A percentile compares a stretch with the other conserved stretches of the same genome.
phyloP scores from a whole-genome alignment of 2,329 filamentous ascomycete species.

The Pestalotiopsis sp. region DNA sequence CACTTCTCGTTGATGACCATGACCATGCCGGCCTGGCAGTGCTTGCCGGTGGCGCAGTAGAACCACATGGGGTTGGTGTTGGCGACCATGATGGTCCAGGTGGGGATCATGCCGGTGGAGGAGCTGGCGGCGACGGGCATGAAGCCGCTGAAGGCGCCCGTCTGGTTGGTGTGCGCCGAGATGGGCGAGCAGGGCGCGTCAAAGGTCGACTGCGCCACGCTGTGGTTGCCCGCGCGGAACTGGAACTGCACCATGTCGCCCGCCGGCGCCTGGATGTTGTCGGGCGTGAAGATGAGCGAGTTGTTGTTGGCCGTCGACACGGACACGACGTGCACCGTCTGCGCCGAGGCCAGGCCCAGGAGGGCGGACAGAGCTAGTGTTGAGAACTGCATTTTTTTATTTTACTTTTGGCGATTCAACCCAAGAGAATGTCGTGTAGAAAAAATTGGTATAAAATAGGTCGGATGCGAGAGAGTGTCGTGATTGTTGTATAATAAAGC shows the following conservation, averaged over 20 bases:
- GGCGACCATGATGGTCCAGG: constrained; percentile 73
- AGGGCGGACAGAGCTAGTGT: constrained; percentile 51
- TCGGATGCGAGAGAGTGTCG: constrained; percentile 7
- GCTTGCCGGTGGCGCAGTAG: constrained; percentile 74
- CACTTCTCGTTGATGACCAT: constrained; percentile 78
- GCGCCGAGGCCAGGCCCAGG: constrained; percentile 42
- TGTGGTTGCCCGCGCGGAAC: constrained; percentile 73
- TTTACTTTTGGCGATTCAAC: constrained; percentile 16
- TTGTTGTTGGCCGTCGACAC: constrained; percentile 59
- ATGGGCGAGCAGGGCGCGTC: constrained; percentile 71
- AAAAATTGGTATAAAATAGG: not conserved
- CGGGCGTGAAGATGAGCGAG: constrained; percentile 65
- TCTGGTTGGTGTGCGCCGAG: constrained; percentile 49
- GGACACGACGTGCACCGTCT: constrained; percentile 63
- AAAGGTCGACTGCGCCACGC: constrained; percentile 77
- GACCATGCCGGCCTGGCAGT: constrained; percentile 77
- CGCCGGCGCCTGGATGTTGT: constrained; percentile 63
- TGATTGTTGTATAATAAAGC: constrained; percentile 30
- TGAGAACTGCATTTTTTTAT: constrained; percentile 58
- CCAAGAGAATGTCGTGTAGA: constrained; percentile 15
- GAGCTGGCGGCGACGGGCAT: constrained; percentile 61
- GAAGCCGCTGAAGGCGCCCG: constrained; percentile 69
- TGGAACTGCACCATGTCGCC: constrained; percentile 71
- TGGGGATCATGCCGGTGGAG: constrained; percentile 57
- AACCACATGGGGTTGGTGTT: constrained; percentile 75